Evolutionary conservation across 805 yeast genomes (phyloP).

Genomic region (Priceomyces fermenticarens): DNA sequence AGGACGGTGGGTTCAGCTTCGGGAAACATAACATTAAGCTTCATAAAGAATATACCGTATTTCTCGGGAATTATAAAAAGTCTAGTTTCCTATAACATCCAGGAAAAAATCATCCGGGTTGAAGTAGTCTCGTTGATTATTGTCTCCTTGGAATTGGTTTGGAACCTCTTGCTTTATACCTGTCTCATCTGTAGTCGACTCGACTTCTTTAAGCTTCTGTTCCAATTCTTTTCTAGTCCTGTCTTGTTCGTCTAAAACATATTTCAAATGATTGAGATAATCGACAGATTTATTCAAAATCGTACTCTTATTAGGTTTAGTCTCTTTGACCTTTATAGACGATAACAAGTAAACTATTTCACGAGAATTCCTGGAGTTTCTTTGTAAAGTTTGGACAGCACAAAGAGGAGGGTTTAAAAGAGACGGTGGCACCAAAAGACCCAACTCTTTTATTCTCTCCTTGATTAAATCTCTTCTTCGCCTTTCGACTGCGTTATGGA

Average conservation of each 20-base stretch:
- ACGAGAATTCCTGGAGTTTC: constrained; percentile 24
- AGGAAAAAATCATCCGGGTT: constrained; percentile 26
- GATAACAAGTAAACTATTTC: constrained; percentile 36
- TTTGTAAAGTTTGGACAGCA: constrained; percentile 42
- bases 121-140: constrained; percentile 12
- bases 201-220: constrained; percentile 15
- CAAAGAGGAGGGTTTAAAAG: constrained; percentile 47
- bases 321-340: constrained; percentile 52
- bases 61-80: too few relatives aligned
- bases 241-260: constrained; percentile 58
- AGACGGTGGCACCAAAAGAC: constrained; percentile 76
- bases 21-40: too few relatives aligned
- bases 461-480: constrained; percentile 88
- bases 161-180: constrained; percentile 2
- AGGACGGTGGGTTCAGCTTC: too few relatives aligned
- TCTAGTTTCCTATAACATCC: constrained; percentile 14
- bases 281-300: constrained; percentile 77
- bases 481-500: constrained; percentile 93
- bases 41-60: not conserved
- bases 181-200: constrained; percentile 5
- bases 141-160: constrained; percentile 1
- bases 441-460: constrained; percentile 81
- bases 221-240: constrained; percentile 41
- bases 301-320: constrained; percentile 79
- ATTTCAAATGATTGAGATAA: constrained; percentile 64